Evolutionary conservation across 2,329 filamentous ascomycete species (phyloP), one percentile per base, ranked within the genome.

Genomic region (Thermomyces lanuginosus): DNA sequence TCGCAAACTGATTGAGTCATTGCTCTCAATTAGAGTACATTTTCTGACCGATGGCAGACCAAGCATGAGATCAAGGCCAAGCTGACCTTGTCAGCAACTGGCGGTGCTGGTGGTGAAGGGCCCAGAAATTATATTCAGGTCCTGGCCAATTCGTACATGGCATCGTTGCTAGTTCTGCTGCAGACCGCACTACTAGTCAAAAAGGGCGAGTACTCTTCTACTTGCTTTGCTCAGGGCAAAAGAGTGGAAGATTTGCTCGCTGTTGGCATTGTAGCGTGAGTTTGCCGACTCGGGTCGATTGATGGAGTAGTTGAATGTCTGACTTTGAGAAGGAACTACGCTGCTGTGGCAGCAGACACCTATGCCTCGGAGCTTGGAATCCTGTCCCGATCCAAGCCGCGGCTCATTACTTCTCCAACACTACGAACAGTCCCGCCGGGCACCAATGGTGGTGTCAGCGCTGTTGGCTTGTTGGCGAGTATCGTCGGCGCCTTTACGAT

Each of bases 311-410:
- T 18, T 20, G 7, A 7, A 21, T 11, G 10, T 16, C n/a, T 17
- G 21, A 30, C 28, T 26, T 26, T 19, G 9, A 3, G 13, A 9
- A 57, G 53, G 21, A 86, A 92, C 56, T 98, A 98, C 45, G 86
- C 83, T 14, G 80, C 81, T 25, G 83, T 92, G 6, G 73, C 82
- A 11, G 81, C 86, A 26, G 89, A 98, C 51, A 98, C 89, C 0
- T 89, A 93, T 49, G 84, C 79, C 31, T 92, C 83, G 7, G 89
- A 98, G 58, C 72, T 98, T 11, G 89, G 89, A 8, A 98, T 98
- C 30, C 63, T 98, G 8, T 77, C 84, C 5, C 69, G 64, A 32
- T 66, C 66, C 13, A 60, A 69, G 22, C 89, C 89, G 6, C 72
- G 84, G 18, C 69, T 98, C 19, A 86, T 98, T 46, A 93, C 82